These are phyloP conservation scores for Neurospora tetraspora DNA, from an alignment of 495 filamentous ascomycete species.

Conservation along the genomic window DNA sequence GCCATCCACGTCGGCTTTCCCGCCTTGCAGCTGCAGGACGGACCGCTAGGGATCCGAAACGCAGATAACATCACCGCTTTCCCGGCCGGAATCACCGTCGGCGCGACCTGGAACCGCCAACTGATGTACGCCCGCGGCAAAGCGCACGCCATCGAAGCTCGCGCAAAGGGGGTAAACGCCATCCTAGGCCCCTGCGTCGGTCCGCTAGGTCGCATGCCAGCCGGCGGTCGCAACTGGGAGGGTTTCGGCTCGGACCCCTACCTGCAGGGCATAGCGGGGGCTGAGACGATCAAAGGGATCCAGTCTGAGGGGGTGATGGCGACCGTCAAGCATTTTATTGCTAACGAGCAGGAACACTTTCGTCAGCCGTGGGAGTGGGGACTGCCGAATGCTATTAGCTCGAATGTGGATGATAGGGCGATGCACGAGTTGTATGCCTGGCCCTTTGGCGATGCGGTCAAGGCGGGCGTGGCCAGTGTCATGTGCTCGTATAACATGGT, in stretches of 20 bases:
- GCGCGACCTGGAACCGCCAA: conserved; percentile 51
- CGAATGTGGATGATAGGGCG: conserved; percentile 74
- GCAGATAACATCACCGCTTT: conserved; percentile 59
- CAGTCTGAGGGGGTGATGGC: conserved; percentile 65
- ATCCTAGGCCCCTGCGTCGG: conserved; percentile 61
- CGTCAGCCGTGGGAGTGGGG: conserved; percentile 77
- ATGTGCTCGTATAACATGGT: conserved; percentile 90
- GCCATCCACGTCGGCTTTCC: conserved; percentile 68
- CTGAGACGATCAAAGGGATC: conserved; percentile 59
- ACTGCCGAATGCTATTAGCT: conserved; percentile 60
- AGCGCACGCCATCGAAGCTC: conserved; percentile 57
- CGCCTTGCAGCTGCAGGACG: conserved; percentile 81
- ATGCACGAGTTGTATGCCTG: conserved; percentile 81
- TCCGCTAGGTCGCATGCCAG: conserved; percentile 57
- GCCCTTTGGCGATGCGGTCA: conserved; percentile 81
- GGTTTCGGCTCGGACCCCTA: conserved; percentile 66
- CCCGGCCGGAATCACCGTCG: conserved; percentile 56
- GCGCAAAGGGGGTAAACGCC: conserved; percentile 63
- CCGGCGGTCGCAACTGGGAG: conserved; percentile 71
- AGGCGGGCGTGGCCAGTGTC: conserved; percentile 75
- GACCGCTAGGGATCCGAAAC: conserved; percentile 55
- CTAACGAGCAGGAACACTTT: conserved; percentile 67
- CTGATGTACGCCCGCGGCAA: conserved; percentile 60
- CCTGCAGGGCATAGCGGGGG: conserved; percentile 57
- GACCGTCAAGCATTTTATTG: conserved; percentile 63